Percentiles rank a stretch among this genome's conserved stretches.
These are phyloP conservation scores for Aeschynomene evenia DNA, from an alignment of 306 rosid species.

Conservation along the genomic window DNA sequence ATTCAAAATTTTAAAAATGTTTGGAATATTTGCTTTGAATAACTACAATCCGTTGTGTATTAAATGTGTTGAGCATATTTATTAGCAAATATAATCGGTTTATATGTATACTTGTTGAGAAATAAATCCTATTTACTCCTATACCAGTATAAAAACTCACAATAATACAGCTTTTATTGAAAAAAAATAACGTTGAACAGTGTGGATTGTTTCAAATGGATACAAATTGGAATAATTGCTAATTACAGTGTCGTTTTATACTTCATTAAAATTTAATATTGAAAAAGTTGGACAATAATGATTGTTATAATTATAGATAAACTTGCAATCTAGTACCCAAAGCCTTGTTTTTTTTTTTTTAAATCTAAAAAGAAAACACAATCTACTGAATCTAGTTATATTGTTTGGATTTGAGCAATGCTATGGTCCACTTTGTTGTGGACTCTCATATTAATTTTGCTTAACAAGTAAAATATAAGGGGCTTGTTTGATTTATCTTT, in stretches of 20 bases:
- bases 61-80: background rate
- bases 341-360: background rate
- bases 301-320: too few relatives aligned
- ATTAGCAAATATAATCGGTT: background rate
- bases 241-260: background rate
- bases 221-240: background rate
- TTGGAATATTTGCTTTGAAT: too few relatives aligned
- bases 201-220: background rate
- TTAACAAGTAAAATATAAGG: background rate
- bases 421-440: background rate
- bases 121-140: background rate
- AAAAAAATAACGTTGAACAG: background rate
- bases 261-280: background rate
- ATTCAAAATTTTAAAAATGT: too few relatives aligned
- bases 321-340: background rate
- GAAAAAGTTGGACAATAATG: background rate
- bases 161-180: background rate
- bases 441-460: background rate
- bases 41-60: background rate
- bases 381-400: background rate
- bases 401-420: background rate
- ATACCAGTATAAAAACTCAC: background rate
- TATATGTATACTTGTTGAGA: background rate
- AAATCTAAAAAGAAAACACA: background rate
- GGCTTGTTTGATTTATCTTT: too few relatives aligned